Evolutionary conservation across 768 basidiomycete species (phyloP).

Genomic region (Panaeolus cyanescens): DNA sequence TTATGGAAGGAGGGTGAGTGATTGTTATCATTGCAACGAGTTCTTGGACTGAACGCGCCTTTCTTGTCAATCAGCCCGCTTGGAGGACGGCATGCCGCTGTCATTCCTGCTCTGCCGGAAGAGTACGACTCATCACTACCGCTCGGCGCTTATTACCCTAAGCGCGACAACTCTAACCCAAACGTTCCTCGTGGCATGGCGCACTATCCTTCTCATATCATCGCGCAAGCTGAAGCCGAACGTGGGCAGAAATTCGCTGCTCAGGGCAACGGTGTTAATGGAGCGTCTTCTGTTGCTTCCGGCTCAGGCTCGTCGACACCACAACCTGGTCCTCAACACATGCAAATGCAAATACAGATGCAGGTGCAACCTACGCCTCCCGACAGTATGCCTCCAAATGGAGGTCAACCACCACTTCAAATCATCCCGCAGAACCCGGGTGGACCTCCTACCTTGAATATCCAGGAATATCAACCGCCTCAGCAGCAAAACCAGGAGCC

Average conservation of each 20-base stretch:
- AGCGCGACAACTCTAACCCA: slow-evolving; percentile 28
- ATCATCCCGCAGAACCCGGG: background rate
- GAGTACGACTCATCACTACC: slow-evolving; percentile 59
- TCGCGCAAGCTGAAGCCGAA: slow-evolving; percentile 41
- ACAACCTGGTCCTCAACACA: background rate
- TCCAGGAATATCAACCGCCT: slow-evolving; percentile 30
- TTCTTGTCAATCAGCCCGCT: slow-evolving; percentile 49
- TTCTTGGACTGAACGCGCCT: slow-evolving; percentile 1
- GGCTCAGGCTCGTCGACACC: slow-evolving; percentile 14
- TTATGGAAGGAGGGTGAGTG: slow-evolving; percentile 83
- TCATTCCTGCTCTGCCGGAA: slow-evolving; percentile 79
- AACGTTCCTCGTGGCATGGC: slow-evolving; percentile 38
- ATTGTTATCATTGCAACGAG: slow-evolving; percentile 8
- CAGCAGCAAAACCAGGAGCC: slow-evolving; percentile 4
- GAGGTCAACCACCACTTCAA: background rate
- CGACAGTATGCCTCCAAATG: background rate
- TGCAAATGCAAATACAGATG: slow-evolving; percentile 2
- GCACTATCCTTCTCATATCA: slow-evolving; percentile 53
- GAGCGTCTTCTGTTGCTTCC: slow-evolving; percentile 20
- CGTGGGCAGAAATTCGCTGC: slow-evolving; percentile 23
- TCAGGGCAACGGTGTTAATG: slow-evolving; percentile 22
- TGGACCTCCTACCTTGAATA: slow-evolving; percentile 12
- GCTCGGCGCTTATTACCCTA: slow-evolving; percentile 48
- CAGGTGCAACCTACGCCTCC: background rate
- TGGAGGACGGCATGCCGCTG: slow-evolving; percentile 81